Evolutionary conservation across 139 green algal species (phyloP).

Genomic region (Micractinium sp.): DNA sequence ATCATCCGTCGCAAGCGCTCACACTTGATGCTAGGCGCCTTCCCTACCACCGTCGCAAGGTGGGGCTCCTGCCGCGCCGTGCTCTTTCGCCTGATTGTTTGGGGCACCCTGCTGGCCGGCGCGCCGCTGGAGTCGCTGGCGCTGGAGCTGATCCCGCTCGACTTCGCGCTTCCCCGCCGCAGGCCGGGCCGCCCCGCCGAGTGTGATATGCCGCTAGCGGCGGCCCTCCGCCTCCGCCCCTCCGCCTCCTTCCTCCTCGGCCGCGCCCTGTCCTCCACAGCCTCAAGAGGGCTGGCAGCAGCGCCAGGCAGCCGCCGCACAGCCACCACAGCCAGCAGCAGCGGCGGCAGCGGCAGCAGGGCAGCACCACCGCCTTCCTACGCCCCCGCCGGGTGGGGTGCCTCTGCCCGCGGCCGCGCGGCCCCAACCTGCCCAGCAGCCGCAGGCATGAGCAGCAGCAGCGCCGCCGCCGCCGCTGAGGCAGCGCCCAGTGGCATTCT

Average conservation of each 20-base stretch:
- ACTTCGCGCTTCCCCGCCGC: background rate
- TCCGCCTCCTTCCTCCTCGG: background rate
- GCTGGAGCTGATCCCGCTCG: background rate
- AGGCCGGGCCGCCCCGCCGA: slow-evolving; percentile 1
- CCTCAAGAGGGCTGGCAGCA: too few species aligned
- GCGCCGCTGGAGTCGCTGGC: background rate
- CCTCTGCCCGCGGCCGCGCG: background rate
- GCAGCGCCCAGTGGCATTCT: background rate
- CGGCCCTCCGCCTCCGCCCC: background rate
- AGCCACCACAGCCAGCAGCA: background rate
- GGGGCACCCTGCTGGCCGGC: background rate
- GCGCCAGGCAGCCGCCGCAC: background rate
- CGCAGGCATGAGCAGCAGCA: slow-evolving; percentile 29
- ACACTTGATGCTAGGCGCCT: background rate
- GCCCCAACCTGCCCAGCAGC: background rate
- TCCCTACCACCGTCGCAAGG: background rate
- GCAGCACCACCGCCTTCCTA: background rate
- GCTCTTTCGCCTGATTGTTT: background rate
- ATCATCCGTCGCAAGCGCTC: too few species aligned
- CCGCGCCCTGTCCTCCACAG: background rate
- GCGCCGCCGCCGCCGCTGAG: background rate
- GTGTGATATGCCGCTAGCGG: background rate
- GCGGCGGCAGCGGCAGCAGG: background rate
- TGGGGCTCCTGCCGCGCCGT: background rate
- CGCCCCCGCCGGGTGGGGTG: background rate